These are phyloP conservation scores for Pseudogymnoascus sp. DNA, from an alignment of 2,329 filamentous ascomycete species.

Conservation along the genomic window DNA sequence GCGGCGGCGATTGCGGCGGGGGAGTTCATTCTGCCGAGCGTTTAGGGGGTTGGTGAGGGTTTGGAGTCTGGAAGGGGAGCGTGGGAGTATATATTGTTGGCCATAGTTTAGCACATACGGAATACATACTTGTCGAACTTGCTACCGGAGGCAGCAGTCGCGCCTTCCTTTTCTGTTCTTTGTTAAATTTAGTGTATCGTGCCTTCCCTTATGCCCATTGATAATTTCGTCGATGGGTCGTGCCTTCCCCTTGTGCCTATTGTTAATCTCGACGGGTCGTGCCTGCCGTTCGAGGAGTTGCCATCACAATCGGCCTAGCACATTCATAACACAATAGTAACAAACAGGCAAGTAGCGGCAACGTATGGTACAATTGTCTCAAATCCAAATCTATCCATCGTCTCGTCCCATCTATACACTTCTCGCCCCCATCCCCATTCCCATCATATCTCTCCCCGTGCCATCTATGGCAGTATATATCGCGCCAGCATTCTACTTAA, in stretches of 20 bases:
- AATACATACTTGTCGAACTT: background rate
- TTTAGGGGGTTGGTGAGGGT: background rate
- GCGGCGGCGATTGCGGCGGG: slow-evolving; percentile 13
- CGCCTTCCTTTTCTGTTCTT: background rate
- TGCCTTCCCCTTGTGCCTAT: background rate
- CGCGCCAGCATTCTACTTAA: slow-evolving; percentile 59
- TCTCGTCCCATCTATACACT: slow-evolving; percentile 13
- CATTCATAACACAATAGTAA: background rate
- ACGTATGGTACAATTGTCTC: slow-evolving; percentile 1
- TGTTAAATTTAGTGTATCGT: too few relatives aligned
- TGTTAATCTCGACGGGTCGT: background rate
- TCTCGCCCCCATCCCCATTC: slow-evolving; percentile 19
- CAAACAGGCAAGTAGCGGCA: background rate
- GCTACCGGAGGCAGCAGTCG: background rate
- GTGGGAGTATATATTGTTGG: background rate
- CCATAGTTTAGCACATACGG: background rate
- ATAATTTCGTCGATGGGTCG: background rate
- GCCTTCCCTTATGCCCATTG: background rate
- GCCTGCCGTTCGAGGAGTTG: background rate
- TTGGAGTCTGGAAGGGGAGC: background rate
- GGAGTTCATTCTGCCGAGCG: slow-evolving; percentile 12
- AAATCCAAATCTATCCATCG: background rate
- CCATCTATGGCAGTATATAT: slow-evolving; percentile 16
- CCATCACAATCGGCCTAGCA: background rate
- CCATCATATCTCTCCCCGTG: slow-evolving; percentile 25